A percentile compares a stretch with the other conserved stretches of the same genome.
Evolutionary conservation across 2,329 filamentous ascomycete species (phyloP).

Genomic region (Macrophomina tecta): DNA sequence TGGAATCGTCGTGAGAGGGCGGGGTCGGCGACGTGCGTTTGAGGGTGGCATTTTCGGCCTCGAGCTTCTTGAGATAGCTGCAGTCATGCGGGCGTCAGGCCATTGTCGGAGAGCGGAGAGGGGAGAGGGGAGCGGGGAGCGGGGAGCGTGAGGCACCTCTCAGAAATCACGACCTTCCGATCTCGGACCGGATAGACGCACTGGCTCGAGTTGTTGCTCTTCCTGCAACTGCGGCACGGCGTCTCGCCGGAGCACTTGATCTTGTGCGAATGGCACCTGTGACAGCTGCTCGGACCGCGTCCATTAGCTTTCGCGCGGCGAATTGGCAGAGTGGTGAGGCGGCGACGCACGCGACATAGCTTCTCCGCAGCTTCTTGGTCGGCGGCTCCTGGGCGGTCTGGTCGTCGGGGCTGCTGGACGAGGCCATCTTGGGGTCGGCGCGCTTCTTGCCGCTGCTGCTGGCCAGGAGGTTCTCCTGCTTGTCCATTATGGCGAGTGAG

Average conservation of each 20-base stretch:
- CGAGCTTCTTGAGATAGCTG: constrained; percentile 34
- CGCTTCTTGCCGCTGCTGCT: constrained; percentile 23
- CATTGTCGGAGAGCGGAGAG: neutral
- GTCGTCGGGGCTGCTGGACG: constrained; percentile 21
- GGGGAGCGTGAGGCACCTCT: constrained; percentile 29
- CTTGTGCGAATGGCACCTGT: constrained; percentile 36
- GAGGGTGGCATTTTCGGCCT: constrained; percentile 32
- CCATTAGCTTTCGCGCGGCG: neutral
- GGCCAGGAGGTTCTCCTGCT: constrained; percentile 17
- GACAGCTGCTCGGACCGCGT: constrained; percentile 30
- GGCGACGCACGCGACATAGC: constrained; percentile 28
- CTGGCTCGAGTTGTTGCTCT: constrained; percentile 30
- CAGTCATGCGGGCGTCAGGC: neutral
- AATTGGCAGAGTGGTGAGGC: neutral
- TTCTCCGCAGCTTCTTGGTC: constrained; percentile 25
- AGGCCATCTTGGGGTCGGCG: constrained; percentile 12
- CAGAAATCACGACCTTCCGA: constrained; percentile 34
- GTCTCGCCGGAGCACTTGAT: constrained; percentile 37
- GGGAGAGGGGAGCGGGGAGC: neutral
- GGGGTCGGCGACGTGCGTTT: constrained; percentile 26
- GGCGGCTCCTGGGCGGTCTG: constrained; percentile 17
- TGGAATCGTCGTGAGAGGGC: constrained; percentile 20
- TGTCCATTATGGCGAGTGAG: neutral
- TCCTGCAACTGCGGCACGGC: constrained; percentile 33
- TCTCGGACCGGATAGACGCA: constrained; percentile 35